phyloP scores from a whole-genome alignment of 768 basidiomycete genomes.

The Tubosaeta sp. region DNA sequence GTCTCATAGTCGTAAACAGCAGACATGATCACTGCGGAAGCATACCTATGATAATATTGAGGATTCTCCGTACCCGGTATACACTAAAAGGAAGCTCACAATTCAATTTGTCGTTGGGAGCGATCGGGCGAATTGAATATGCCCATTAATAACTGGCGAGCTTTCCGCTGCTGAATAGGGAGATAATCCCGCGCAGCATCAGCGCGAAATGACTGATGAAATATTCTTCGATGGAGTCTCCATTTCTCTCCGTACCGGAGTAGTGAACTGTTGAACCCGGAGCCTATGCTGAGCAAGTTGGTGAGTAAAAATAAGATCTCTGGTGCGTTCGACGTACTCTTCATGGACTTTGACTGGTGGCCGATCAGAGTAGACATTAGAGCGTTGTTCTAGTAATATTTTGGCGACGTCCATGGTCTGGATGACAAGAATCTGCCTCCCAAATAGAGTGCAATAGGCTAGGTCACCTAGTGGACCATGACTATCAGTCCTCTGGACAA shows the following conservation, averaged over 20 bases:
- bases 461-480: slow-evolving; percentile 25
- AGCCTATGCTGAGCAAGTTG: slow-evolving; percentile 18
- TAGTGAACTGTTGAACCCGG: slow-evolving; percentile 29
- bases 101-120: slow-evolving; percentile 28
- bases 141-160: slow-evolving; percentile 20
- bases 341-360: slow-evolving; percentile 27
- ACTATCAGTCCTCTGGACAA: neutral
- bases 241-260: slow-evolving; percentile 30
- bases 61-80: slow-evolving; percentile 1
- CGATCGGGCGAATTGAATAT: slow-evolving; percentile 22
- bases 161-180: slow-evolving; percentile 28
- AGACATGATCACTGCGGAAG: slow-evolving; percentile 31
- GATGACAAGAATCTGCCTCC: slow-evolving; percentile 31
- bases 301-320: slow-evolving; percentile 1
- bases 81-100: slow-evolving; percentile 18
- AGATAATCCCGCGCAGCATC: slow-evolving; percentile 23
- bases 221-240: slow-evolving; percentile 31
- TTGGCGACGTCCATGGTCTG: slow-evolving; percentile 29
- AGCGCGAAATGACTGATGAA: slow-evolving; percentile 30
- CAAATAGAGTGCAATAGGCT: slow-evolving; percentile 29
- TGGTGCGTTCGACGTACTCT: slow-evolving; percentile 16
- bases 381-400: slow-evolving; percentile 35
- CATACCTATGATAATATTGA: slow-evolving; percentile 19
- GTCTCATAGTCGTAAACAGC: slow-evolving; percentile 33
- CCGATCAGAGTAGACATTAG: slow-evolving; percentile 36